Conservation (phyloP, 192 early-diverging fungal species). For the Coemansia sp. region DNA sequence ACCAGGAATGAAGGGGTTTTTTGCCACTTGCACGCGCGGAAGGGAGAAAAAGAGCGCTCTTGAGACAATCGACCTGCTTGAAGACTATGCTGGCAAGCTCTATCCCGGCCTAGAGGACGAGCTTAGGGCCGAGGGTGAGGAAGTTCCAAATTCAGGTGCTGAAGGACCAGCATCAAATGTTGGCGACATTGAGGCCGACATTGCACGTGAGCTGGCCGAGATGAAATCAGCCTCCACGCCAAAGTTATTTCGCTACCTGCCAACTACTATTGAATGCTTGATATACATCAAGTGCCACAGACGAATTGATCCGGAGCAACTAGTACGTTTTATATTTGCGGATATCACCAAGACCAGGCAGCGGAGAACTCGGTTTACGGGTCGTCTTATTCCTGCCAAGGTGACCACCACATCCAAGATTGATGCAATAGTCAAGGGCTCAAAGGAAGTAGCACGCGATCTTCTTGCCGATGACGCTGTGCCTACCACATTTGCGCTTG, state of each 20-base stretch:
- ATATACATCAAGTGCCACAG: slow-evolving; percentile 50
- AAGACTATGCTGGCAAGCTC: slow-evolving; percentile 41
- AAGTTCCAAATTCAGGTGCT: not conserved
- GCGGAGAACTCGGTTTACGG: slow-evolving; percentile 46
- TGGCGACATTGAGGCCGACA: slow-evolving; percentile 50
- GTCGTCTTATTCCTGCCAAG: slow-evolving; percentile 46
- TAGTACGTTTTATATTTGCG: slow-evolving; percentile 49
- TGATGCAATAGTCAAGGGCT: slow-evolving; percentile 46
- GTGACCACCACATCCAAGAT: slow-evolving; percentile 44
- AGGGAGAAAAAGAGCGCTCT: slow-evolving; percentile 44
- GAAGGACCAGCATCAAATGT: not conserved
- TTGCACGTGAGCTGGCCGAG: slow-evolving; percentile 48
- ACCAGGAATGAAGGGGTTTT: slow-evolving; percentile 54
- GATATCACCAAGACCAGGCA: slow-evolving; percentile 43
- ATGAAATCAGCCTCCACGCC: slow-evolving; percentile 39
- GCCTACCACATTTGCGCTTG: slow-evolving; percentile 53
- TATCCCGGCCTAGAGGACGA: slow-evolving; percentile 50
- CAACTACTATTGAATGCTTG: slow-evolving; percentile 47
- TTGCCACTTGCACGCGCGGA: slow-evolving; percentile 46
- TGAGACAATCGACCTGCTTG: slow-evolving; percentile 51
- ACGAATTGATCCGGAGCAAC: slow-evolving; percentile 40
- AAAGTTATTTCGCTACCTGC: slow-evolving; percentile 45
- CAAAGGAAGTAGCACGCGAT: slow-evolving; percentile 27
- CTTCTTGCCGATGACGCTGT: slow-evolving; percentile 49
- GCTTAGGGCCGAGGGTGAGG: slow-evolving; percentile 27